Percentiles rank a stretch among this genome's conserved stretches.
Conservation (phyloP, 2,329 filamentous ascomycete genomes). For the Aspergillus uvarum region DNA sequence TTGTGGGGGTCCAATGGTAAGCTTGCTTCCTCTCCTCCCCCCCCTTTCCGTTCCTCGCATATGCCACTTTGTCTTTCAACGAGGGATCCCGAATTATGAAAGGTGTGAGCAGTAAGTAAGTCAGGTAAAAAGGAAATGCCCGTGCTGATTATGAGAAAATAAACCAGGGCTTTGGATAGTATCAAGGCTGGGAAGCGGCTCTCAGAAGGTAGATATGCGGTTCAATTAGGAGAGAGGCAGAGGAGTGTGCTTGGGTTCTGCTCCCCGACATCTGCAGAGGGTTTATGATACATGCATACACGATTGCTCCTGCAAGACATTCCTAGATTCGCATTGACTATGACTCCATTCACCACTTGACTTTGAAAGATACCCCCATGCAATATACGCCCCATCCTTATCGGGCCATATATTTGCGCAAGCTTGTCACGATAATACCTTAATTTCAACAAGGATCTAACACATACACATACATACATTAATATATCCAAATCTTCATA, state of each 20-base stretch:
- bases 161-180: constrained; percentile 73
- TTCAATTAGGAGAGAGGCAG: constrained; percentile 64
- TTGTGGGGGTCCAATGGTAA: constrained; percentile 78
- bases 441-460: background rate
- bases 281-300: constrained; percentile 13
- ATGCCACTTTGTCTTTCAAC: too few species aligned
- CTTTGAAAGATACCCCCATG: background rate
- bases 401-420: too few species aligned
- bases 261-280: constrained; percentile 12
- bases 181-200: constrained; percentile 72
- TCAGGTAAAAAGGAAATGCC: background rate
- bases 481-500: constrained; percentile 4
- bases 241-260: constrained; percentile 53
- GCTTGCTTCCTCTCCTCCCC: constrained; percentile 27
- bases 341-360: background rate
- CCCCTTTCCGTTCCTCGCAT: background rate
- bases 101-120: background rate
- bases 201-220: constrained; percentile 69
- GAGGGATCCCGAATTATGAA: too few species aligned
- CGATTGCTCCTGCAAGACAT: background rate
- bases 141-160: constrained; percentile 8
- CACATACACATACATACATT: background rate
- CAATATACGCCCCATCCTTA: background rate
- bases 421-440: background rate
- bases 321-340: background rate